Base-by-base conservation (phyloP, 305 asterid species). In the Solanum chacoense region DNA sequence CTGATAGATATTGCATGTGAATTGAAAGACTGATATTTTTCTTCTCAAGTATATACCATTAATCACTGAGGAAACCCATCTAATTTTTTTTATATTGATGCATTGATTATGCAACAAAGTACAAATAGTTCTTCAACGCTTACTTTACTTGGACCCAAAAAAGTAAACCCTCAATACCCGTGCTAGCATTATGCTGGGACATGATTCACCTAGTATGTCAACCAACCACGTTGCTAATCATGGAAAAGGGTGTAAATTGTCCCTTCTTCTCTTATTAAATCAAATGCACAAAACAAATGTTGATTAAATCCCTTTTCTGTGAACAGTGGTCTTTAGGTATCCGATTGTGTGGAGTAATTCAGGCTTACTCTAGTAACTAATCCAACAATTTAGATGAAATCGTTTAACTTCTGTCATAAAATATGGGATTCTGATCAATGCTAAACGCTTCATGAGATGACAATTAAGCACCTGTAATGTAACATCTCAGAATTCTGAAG, bases 391-490 rank as follows among this genome's bases (percentile, higher is more conserved):
- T 90, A 78, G 67, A 84, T 75, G 86, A 87, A 72, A 35, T 73
- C 87, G 84, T 11, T 24, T 29, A 22, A 69, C 38, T 81, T 86
- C 84, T 20, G 11, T 3, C 71, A 77, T 75, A 90, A 89, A 89
- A 78, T 12, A 84, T 83, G 84, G 79, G 85, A 81, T 71, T 78
- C 38, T 77, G 63, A 85, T 83, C 85, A 86, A 88, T 38, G 36
- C 85, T 85, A 50, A 90, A 89, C 74, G 88, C 85, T 35, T 84
- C 88, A 84, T 93, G 91, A 85, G 90, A 88, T 86, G 94, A 93
- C 89, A 93, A 31, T 31, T 31, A 31, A 69, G 42, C 71, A 86
- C 83, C 83, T 40, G 34, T 71, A 90, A 91, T 92, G 91, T 90
- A 89, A 93, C 89, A 88, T 91, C 92, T 50, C 88, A 90, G 86